Conservation (phyloP, 257 asterid genomes). For the Lithospermum erythrorhizon region DNA sequence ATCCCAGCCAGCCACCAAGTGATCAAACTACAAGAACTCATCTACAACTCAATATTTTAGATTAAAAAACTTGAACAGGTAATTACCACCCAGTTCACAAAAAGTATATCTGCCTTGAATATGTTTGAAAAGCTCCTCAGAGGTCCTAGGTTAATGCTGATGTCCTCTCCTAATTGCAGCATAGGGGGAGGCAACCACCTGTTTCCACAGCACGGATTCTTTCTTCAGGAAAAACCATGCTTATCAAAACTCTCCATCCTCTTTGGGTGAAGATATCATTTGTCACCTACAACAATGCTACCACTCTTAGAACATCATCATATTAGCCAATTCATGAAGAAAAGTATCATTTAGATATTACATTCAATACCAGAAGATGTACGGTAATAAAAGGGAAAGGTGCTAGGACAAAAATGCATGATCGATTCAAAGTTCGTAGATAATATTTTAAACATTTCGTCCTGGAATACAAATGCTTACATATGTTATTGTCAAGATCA, state of each 20-base stretch:
- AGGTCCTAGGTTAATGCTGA: constrained; percentile 89
- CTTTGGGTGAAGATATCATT: constrained; percentile 95
- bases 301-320: not conserved
- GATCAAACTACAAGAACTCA: not conserved
- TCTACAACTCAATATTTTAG: not conserved
- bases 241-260: constrained; percentile 90
- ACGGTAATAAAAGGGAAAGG: too few relatives aligned
- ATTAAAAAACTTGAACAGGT: not conserved
- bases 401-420: too few relatives aligned
- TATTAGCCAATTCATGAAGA: not conserved
- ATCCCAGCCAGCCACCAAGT: not conserved
- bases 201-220: constrained; percentile 96
- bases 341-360: too few relatives aligned
- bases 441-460: too few relatives aligned
- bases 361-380: not conserved
- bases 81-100: constrained; percentile 93
- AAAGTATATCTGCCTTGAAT: constrained; percentile 77
- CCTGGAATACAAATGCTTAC: too few relatives aligned
- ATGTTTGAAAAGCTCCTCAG: constrained; percentile 91
- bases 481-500: too few relatives aligned
- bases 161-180: constrained; percentile 96
- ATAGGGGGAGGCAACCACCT: constrained; percentile 95
- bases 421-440: too few relatives aligned
- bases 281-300: constrained; percentile 48
- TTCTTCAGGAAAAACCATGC: constrained; percentile 91